A percentile compares a stretch with the other conserved stretches of the same genome.
Conservation (phyloP, 495 filamentous ascomycete species). For the Amphirosellinia nigrospora region DNA sequence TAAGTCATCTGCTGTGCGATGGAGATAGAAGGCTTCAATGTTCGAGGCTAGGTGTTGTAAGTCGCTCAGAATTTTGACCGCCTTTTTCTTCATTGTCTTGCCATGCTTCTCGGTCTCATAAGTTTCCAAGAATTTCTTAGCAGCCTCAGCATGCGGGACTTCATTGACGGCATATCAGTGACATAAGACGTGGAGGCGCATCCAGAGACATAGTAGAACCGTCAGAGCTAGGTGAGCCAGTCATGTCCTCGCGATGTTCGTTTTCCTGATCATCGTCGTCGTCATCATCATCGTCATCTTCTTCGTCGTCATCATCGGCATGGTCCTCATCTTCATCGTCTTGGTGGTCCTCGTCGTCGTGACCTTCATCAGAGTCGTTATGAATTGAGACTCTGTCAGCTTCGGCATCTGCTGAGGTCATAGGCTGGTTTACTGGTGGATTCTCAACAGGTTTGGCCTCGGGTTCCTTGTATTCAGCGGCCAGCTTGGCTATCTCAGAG, state of each 20-base stretch:
- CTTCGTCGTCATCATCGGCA: constrained; percentile 24
- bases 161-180: constrained; percentile 64
- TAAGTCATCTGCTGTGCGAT: constrained; percentile 47
- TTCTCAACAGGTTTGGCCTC: constrained; percentile 36
- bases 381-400: constrained; percentile 54
- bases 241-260: constrained; percentile 61
- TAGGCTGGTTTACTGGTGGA: constrained; percentile 56
- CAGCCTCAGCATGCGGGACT: constrained; percentile 77
- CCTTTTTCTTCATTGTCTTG: constrained; percentile 75
- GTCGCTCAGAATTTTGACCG: constrained; percentile 72
- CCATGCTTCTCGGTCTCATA: constrained; percentile 79
- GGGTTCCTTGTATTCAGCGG: constrained; percentile 48
- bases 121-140: constrained; percentile 79
- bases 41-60: constrained; percentile 73
- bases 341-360: constrained; percentile 61
- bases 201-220: constrained; percentile 64
- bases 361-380: constrained; percentile 54
- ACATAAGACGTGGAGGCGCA: constrained; percentile 52
- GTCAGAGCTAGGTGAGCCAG: constrained; percentile 70
- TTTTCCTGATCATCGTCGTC: constrained; percentile 62
- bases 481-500: constrained; percentile 82
- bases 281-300: constrained; percentile 34
- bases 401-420: constrained; percentile 57
- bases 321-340: constrained; percentile 56
- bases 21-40: constrained; percentile 71